These are phyloP conservation scores for Kwoniella heveanensis DNA, from an alignment of 768 basidiomycete species.

Conservation along the genomic window DNA sequence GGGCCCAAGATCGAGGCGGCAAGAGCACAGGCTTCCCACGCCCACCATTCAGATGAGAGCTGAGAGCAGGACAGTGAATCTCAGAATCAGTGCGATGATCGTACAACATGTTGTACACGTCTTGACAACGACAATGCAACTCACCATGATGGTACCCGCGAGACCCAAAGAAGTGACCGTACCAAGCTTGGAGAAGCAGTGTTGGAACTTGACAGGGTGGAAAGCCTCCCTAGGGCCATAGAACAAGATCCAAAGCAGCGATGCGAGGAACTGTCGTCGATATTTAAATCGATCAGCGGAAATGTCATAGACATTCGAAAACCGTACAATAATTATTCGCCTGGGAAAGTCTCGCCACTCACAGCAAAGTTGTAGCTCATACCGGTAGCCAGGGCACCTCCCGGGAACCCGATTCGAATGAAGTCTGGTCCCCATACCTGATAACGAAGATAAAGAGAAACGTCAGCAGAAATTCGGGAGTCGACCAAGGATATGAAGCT, in stretches of 20 bases:
- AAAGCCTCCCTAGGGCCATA: slow-evolving; percentile 70
- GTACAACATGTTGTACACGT: no score
- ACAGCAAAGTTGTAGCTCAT: slow-evolving; percentile 84
- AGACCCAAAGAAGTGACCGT: slow-evolving; percentile 58
- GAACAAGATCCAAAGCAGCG: slow-evolving; percentile 52
- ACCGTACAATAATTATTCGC: no score
- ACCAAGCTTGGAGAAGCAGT: slow-evolving; percentile 75
- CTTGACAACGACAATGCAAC: no score
- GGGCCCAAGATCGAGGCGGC: slow-evolving; percentile 66
- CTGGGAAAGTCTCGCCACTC: no score
- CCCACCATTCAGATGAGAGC: slow-evolving; percentile 89
- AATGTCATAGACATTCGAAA: no score
- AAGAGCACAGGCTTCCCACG: slow-evolving; percentile 71
- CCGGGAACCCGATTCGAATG: slow-evolving; percentile 82
- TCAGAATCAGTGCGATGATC: no score
- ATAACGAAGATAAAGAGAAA: slow-evolving; percentile 5
- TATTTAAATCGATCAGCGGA: slow-evolving; percentile 56
- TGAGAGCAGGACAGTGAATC: slow-evolving; percentile 7
- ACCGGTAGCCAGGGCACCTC: slow-evolving; percentile 86
- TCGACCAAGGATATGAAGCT: no score
- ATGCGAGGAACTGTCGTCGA: slow-evolving; percentile 49
- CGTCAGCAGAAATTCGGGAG: no score
- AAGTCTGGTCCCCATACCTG: slow-evolving; percentile 78
- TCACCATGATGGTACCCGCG: slow-evolving; percentile 65
- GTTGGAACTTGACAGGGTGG: slow-evolving; percentile 69